phyloP scores from a whole-genome alignment of 129 eudicot species.

The Saposhnikovia divaricata region DNA sequence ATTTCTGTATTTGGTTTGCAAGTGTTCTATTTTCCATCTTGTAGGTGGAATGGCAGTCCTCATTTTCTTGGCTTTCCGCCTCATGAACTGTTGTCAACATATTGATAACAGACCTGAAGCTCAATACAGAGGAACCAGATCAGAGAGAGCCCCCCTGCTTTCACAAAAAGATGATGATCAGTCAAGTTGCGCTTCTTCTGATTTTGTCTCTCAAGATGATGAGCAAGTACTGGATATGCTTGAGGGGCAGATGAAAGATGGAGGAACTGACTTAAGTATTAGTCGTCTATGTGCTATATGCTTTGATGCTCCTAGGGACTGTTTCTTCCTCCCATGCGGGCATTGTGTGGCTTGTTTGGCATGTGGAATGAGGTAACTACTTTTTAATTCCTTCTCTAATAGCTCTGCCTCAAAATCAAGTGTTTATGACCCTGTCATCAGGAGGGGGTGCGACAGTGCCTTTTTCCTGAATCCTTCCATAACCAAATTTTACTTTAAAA shows the following conservation, averaged over 20 bases:
- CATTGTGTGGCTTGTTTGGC: slow-evolving; percentile 50
- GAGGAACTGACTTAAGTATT: slow-evolving; percentile 11
- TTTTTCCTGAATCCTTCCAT: background rate
- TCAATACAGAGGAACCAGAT: slow-evolving; percentile 17
- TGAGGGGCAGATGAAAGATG: slow-evolving; percentile 22
- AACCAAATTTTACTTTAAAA: background rate
- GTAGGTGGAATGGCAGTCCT: slow-evolving; percentile 35
- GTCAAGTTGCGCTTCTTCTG: slow-evolving; percentile 37
- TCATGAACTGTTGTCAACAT: slow-evolving; percentile 16
- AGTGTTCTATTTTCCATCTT: slow-evolving; percentile 1
- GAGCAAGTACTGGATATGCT: slow-evolving; percentile 1
- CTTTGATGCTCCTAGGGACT: slow-evolving; percentile 44
- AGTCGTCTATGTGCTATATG: slow-evolving; percentile 44
- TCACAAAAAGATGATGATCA: slow-evolving; percentile 31
- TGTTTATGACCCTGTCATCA: no score
- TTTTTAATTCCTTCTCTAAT: background rate
- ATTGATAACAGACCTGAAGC: slow-evolving; percentile 9
- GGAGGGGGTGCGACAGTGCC: no score
- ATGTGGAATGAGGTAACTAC: slow-evolving; percentile 38
- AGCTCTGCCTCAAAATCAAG: background rate
- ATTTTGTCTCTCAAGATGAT: slow-evolving; percentile 26
- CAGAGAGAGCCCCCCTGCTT: slow-evolving; percentile 38
- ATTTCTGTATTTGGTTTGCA: background rate
- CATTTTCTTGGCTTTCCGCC: slow-evolving; percentile 24
- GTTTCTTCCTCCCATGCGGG: slow-evolving; percentile 59